These are phyloP conservation scores for Lachnellula willkommii DNA, from an alignment of 2,329 filamentous ascomycete species.

Conservation along the genomic window DNA sequence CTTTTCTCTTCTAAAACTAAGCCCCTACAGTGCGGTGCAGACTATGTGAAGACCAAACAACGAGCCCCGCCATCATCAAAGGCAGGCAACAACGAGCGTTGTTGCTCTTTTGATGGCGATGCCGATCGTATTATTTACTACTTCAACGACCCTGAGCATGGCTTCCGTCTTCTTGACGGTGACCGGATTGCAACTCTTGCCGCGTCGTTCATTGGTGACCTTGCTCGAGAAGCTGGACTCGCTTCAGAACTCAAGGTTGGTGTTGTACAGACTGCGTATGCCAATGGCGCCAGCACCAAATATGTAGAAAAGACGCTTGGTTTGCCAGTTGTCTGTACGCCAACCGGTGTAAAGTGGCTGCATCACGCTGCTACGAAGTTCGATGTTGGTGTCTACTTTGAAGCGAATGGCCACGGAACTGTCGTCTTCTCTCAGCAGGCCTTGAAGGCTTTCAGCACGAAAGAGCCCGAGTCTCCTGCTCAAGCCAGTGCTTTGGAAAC, in stretches of 20 bases:
- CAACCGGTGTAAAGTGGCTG: slow-evolving; percentile 94
- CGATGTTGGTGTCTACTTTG: slow-evolving; percentile 96
- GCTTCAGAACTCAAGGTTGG: slow-evolving; percentile 79
- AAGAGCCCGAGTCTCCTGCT: slow-evolving; percentile 81
- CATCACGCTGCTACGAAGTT: slow-evolving; percentile 95
- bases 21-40: slow-evolving; percentile 70
- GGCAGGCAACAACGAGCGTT: slow-evolving; percentile 68
- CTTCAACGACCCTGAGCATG: slow-evolving; percentile 74
- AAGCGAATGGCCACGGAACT: slow-evolving; percentile 96
- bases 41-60: slow-evolving; percentile 97
- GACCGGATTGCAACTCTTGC: slow-evolving; percentile 94
- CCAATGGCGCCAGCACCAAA: slow-evolving; percentile 89
- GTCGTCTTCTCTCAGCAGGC: slow-evolving; percentile 89
- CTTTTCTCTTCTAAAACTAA: slow-evolving; percentile 12
- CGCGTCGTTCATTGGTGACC: slow-evolving; percentile 87
- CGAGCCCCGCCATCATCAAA: slow-evolving; percentile 79
- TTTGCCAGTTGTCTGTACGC: slow-evolving; percentile 86
- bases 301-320: slow-evolving; percentile 85
- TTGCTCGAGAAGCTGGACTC: slow-evolving; percentile 74
- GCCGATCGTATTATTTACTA: slow-evolving; percentile 96
- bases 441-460: slow-evolving; percentile 69
- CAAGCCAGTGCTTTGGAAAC: slow-evolving; percentile 86
- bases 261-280: slow-evolving; percentile 95
- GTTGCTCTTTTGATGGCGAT: slow-evolving; percentile 89
- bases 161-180: slow-evolving; percentile 90